phyloP scores from a whole-genome alignment of 2,329 filamentous ascomycete species.

The Aspergillus viridinutans region DNA sequence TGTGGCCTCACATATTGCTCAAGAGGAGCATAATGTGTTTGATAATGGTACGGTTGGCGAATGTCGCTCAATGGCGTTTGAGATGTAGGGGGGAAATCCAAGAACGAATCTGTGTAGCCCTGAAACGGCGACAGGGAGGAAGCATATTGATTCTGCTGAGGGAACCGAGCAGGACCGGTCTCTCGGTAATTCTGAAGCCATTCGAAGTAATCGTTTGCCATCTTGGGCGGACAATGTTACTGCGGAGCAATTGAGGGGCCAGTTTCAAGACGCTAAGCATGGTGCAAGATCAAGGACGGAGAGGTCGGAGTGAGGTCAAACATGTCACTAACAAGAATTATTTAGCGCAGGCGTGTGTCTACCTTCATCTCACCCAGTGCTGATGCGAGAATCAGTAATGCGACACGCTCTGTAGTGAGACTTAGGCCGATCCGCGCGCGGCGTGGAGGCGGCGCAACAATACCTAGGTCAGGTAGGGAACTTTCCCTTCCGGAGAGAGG shows the following conservation, averaged over 20 bases:
- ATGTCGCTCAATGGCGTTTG: neutral
- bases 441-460: neutral
- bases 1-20: neutral
- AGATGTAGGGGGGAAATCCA: neutral
- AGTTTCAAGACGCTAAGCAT: neutral
- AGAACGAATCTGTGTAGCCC: neutral
- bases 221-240: slow-evolving; percentile 4
- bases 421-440: neutral
- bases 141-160: neutral
- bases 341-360: neutral
- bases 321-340: neutral
- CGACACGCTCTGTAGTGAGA: neutral
- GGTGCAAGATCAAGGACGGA: neutral
- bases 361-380: neutral
- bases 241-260: neutral
- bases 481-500: neutral
- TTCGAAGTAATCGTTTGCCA: slow-evolving; percentile 16
- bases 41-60: neutral
- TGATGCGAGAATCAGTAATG: neutral
- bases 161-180: neutral
- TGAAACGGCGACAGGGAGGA: neutral
- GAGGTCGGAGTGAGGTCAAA: neutral
- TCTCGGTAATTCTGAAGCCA: slow-evolving; percentile 15
- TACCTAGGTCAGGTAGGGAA: slow-evolving; percentile 7
- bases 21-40: neutral